Conservation (phyloP, 441 rosid species). For the Corymbia citriodora region DNA sequence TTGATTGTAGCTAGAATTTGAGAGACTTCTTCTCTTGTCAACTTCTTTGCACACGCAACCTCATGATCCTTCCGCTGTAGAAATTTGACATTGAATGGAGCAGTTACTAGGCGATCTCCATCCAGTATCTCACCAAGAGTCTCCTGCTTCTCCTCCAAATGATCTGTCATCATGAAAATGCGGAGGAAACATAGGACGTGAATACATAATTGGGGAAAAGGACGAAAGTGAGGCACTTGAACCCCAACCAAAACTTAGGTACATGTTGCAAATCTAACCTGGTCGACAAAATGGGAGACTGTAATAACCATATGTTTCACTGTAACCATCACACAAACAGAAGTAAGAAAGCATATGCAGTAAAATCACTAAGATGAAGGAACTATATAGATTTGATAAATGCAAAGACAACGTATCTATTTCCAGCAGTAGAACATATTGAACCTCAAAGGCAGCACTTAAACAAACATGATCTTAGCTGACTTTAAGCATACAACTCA, state of each 20-base stretch:
- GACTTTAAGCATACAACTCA: background rate
- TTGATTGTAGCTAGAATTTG: background rate
- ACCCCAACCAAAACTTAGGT: background rate
- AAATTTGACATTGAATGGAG: background rate
- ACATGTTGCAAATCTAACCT: background rate
- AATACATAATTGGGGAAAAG: background rate
- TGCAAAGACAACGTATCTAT: background rate
- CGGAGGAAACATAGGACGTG: background rate
- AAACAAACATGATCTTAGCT: background rate
- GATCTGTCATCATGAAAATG: background rate
- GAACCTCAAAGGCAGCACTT: background rate
- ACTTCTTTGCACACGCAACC: background rate
- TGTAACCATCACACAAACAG: background rate
- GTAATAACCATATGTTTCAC: constrained; percentile 4
- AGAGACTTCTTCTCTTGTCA: background rate
- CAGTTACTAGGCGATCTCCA: constrained; percentile 3
- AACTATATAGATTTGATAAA: background rate
- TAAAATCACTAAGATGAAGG: background rate
- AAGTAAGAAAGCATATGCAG: background rate
- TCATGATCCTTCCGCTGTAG: background rate
- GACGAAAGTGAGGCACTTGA: background rate
- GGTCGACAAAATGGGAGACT: constrained; percentile 8
- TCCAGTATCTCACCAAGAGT: background rate
- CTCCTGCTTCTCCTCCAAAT: background rate
- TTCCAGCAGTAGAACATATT: background rate